phyloP scores from a whole-genome alignment of 805 yeast species.

The Hanseniaspora thailandica region DNA sequence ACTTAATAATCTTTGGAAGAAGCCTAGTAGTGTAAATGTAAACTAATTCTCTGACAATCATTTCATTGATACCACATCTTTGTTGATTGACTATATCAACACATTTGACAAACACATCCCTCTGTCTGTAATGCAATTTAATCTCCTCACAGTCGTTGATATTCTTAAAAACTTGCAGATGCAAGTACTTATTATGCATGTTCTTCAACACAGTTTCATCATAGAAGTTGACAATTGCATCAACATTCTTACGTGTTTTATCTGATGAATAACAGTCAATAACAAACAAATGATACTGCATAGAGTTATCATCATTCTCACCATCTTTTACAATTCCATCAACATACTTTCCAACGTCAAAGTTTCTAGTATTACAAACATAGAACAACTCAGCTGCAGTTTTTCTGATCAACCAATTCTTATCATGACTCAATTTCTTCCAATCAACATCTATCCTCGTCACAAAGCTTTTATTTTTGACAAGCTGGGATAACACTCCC shows the following conservation, averaged over 20 bases:
- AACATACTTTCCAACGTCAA: not conserved
- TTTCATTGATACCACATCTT: not conserved
- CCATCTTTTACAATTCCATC: not conserved
- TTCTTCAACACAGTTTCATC: not conserved
- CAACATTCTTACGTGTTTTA: not conserved
- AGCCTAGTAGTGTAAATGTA: not conserved
- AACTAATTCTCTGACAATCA: not conserved
- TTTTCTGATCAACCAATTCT: slow-evolving; percentile 9
- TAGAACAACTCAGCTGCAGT: slow-evolving; percentile 6
- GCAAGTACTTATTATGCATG: not conserved
- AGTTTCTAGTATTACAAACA: slow-evolving; percentile 4
- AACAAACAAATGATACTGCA: slow-evolving; percentile 7
- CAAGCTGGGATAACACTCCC: slow-evolving; percentile 3
- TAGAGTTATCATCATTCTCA: not conserved
- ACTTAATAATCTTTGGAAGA: not conserved
- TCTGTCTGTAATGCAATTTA: not conserved
- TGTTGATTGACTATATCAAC: not conserved
- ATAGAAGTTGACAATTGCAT: not conserved
- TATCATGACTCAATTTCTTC: not conserved
- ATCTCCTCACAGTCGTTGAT: not conserved
- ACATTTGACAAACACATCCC: not conserved
- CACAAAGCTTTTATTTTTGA: not conserved
- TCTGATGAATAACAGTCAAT: not conserved
- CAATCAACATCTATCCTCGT: not conserved
- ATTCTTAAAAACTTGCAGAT: slow-evolving; percentile 5